A percentile compares a stretch with the other conserved stretches of the same genome.
Evolutionary conservation across 352 stramenopile genomes (phyloP).

Genomic region (Phytophthora ohioensis): DNA sequence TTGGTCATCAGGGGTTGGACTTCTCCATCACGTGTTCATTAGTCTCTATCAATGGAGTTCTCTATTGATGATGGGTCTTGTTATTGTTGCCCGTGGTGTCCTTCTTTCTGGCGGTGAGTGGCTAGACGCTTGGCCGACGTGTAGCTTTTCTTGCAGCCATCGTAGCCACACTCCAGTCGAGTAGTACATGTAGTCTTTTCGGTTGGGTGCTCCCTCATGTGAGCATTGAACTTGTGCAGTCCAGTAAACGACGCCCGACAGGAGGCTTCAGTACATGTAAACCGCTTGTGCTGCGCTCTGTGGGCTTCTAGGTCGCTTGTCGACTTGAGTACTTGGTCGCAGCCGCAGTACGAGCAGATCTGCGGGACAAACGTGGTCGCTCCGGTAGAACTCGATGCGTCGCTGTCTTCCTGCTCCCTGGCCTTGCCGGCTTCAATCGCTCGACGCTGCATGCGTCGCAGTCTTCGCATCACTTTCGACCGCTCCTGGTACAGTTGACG

Average conservation of each 20-base stretch:
- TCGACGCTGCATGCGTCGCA: constrained; percentile 36
- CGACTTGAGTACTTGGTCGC: constrained; percentile 43
- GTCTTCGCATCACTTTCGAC: constrained; percentile 27
- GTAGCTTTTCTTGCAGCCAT: constrained; percentile 55
- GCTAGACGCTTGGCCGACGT: constrained; percentile 43
- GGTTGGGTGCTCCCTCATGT: constrained; percentile 25
- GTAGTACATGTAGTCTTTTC: background rate
- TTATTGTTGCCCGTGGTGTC: constrained; percentile 3
- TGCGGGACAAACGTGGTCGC: constrained; percentile 33
- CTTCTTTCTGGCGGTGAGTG: constrained; percentile 41
- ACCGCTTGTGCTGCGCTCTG: constrained; percentile 32
- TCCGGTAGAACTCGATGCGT: background rate
- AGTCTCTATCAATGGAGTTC: background rate
- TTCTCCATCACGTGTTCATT: constrained; percentile 4
- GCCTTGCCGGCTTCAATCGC: constrained; percentile 12
- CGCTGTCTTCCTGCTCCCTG: constrained; percentile 4
- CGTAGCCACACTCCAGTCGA: constrained; percentile 36
- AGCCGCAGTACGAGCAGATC: constrained; percentile 52
- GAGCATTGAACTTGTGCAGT: constrained; percentile 38
- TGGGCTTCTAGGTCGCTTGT: constrained; percentile 35
- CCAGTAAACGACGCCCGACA: constrained; percentile 48
- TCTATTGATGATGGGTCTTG: constrained; percentile 1
- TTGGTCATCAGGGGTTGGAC: background rate
- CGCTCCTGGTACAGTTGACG: constrained; percentile 41
- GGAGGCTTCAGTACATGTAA: constrained; percentile 33